These are phyloP conservation scores for Deuterostichococcus epilithicus DNA, from an alignment of 139 green algal species.

Conservation along the genomic window DNA sequence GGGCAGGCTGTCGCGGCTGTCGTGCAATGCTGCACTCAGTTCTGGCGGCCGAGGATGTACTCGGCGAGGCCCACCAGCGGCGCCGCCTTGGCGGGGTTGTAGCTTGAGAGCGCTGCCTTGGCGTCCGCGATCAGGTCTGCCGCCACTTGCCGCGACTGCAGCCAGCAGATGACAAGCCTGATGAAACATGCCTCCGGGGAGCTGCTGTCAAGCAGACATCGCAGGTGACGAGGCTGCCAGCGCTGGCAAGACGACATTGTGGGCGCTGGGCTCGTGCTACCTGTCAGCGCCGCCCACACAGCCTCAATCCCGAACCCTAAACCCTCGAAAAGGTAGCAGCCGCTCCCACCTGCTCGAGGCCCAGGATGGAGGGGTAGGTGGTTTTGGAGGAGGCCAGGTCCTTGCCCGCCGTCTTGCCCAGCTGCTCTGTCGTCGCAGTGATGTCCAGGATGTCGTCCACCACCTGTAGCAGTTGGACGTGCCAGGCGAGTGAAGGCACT, in stretches of 20 bases:
- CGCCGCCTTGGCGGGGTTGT: constrained; percentile 66
- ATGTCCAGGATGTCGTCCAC: constrained; percentile 99
- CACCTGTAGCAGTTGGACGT: constrained; percentile 53
- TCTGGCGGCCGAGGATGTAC: constrained; percentile 93
- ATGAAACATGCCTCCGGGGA: no score
- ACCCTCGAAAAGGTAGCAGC: no score
- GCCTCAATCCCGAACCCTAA: no score
- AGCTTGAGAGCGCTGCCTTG: constrained; percentile 80
- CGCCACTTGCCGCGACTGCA: constrained; percentile 59
- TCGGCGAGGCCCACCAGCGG: constrained; percentile 90
- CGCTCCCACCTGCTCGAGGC: constrained; percentile 62
- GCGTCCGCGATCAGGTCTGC: constrained; percentile 88
- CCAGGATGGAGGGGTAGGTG: constrained; percentile 95
- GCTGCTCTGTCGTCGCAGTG: constrained; percentile 79
- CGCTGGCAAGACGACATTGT: neutral
- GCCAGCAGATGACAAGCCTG: no score
- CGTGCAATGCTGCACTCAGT: no score
- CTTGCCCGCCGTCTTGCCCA: constrained; percentile 99
- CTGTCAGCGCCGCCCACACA: constrained; percentile 6
- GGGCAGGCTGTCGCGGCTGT: no score
- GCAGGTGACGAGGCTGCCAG: no score
- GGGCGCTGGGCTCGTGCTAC: constrained; percentile 1
- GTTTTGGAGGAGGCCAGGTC: constrained; percentile 92
- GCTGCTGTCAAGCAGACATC: no score
- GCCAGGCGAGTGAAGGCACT: no score